A percentile compares a stretch with the other conserved stretches of the same genome.
Conservation (phyloP, 257 asterid genomes). For the Nemophila menziesii region DNA sequence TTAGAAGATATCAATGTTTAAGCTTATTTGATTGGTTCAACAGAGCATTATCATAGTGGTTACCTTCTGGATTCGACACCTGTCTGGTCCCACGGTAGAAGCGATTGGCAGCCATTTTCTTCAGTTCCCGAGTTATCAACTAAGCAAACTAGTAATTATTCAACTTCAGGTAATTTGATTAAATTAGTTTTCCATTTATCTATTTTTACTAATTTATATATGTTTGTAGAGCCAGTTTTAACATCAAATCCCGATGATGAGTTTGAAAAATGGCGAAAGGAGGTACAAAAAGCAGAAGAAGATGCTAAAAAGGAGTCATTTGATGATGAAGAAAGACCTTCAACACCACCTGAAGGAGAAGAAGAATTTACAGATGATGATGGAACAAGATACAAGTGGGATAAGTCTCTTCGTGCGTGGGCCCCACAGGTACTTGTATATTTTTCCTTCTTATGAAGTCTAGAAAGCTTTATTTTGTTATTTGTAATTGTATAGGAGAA, state of each 20-base stretch:
- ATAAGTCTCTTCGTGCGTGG: conserved; percentile 64
- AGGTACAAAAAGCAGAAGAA: conserved; percentile 67
- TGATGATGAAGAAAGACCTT: conserved; percentile 66
- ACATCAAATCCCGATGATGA: conserved; percentile 60
- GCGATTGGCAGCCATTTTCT: conserved; percentile 68
- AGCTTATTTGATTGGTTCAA: conserved; percentile 38
- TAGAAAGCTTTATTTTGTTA: conserved; percentile 1
- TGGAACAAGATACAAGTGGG: conserved; percentile 92
- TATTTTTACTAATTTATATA: neutral
- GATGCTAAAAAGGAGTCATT: conserved; percentile 30
- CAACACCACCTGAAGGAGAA: conserved; percentile 92
- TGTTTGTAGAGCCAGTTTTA: conserved; percentile 31
- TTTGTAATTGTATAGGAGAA: conserved; percentile 29
- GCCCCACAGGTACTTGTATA: conserved; percentile 72
- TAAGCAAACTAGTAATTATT: conserved; percentile 20
- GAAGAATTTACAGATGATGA: conserved; percentile 94
- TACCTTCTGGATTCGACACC: conserved; percentile 55
- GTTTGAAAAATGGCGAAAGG: conserved; percentile 80
- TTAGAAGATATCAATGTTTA: conserved; percentile 24
- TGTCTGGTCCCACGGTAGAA: conserved; percentile 81
- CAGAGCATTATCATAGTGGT: conserved; percentile 80
- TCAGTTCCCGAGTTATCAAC: conserved; percentile 40
- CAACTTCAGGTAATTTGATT: conserved; percentile 30
- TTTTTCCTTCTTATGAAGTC: neutral
- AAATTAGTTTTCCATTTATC: conserved; percentile 4